These are phyloP conservation scores for Dorcoceras hygrometricum DNA, from an alignment of 257 asterid genomes.

Conservation along the genomic window DNA sequence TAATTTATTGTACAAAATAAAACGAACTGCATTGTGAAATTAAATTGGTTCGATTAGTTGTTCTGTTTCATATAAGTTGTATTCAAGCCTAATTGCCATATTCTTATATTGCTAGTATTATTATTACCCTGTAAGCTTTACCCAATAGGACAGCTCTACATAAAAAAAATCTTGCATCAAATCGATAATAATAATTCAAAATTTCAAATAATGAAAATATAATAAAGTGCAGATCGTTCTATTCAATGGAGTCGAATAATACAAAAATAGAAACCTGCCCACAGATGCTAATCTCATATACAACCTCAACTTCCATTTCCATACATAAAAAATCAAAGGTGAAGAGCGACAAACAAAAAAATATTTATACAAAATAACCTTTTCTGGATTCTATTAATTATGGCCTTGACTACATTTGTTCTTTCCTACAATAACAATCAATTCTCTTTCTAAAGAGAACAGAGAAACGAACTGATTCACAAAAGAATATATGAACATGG, in stretches of 20 bases:
- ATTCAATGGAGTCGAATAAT: not conserved
- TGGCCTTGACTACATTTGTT: slow-evolving; percentile 20
- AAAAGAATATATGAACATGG: slow-evolving; percentile 50
- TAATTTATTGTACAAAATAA: too few relatives aligned
- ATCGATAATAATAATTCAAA: too few relatives aligned
- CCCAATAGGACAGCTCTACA: too few relatives aligned
- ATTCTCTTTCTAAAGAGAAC: slow-evolving; percentile 26
- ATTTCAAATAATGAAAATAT: not conserved
- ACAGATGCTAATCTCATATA: not conserved
- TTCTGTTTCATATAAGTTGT: too few relatives aligned
- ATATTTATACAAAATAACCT: not conserved
- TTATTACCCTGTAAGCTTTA: too few relatives aligned
- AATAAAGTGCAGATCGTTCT: not conserved
- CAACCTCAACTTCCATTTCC: not conserved
- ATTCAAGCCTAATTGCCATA: too few relatives aligned
- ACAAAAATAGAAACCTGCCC: not conserved
- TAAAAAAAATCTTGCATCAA: too few relatives aligned
- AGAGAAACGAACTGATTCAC: slow-evolving; percentile 33
- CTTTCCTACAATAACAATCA: slow-evolving; percentile 30
- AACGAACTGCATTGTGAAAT: too few relatives aligned
- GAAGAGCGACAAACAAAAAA: not conserved
- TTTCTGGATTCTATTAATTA: too few relatives aligned
- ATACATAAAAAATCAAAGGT: not conserved
- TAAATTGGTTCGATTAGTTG: too few relatives aligned
- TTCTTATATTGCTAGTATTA: too few relatives aligned